Conservation (phyloP, 805 yeast genomes). For the Danielia oregonensis region DNA sequence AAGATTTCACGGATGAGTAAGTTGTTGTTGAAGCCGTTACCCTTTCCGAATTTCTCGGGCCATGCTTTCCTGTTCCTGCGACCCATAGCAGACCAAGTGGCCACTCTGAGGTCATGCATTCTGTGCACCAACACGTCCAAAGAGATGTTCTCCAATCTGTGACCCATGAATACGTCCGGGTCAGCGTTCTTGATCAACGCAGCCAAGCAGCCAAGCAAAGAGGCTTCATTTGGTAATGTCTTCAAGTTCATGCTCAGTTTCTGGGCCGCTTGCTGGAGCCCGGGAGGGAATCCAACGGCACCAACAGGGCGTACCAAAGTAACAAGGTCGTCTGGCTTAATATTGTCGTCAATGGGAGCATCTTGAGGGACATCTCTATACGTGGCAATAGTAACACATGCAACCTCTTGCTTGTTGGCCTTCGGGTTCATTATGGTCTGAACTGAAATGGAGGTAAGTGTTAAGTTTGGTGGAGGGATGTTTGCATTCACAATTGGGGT, state of each 20-base stretch:
- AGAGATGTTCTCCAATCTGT: slow-evolving; percentile 73
- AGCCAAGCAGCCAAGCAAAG: slow-evolving; percentile 68
- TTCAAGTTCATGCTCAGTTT: slow-evolving; percentile 51
- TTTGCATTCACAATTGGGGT: slow-evolving; percentile 44
- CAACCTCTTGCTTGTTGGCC: slow-evolving; percentile 80
- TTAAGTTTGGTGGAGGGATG: slow-evolving; percentile 59
- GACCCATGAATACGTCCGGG: slow-evolving; percentile 91
- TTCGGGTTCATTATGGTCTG: slow-evolving; percentile 77
- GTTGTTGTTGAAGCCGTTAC: slow-evolving; percentile 46
- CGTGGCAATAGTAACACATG: slow-evolving; percentile 74
- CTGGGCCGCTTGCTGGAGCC: slow-evolving; percentile 59
- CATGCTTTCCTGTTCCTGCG: slow-evolving; percentile 72
- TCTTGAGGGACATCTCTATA: slow-evolving; percentile 71
- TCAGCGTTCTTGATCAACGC: slow-evolving; percentile 70
- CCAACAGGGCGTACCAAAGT: slow-evolving; percentile 83
- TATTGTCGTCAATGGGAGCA: slow-evolving; percentile 60
- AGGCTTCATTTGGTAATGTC: slow-evolving; percentile 67
- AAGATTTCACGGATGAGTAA: slow-evolving; percentile 64
- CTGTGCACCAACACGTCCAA: slow-evolving; percentile 79
- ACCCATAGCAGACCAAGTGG: slow-evolving; percentile 79
- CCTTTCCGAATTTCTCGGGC: slow-evolving; percentile 70
- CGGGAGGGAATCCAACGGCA: slow-evolving; percentile 65
- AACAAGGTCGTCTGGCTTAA: slow-evolving; percentile 56
- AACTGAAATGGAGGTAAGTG: slow-evolving; percentile 68
- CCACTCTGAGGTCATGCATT: slow-evolving; percentile 68